Base-by-base conservation (phyloP, 768 basidiomycete genomes). In the Serpula lacrymans region DNA sequence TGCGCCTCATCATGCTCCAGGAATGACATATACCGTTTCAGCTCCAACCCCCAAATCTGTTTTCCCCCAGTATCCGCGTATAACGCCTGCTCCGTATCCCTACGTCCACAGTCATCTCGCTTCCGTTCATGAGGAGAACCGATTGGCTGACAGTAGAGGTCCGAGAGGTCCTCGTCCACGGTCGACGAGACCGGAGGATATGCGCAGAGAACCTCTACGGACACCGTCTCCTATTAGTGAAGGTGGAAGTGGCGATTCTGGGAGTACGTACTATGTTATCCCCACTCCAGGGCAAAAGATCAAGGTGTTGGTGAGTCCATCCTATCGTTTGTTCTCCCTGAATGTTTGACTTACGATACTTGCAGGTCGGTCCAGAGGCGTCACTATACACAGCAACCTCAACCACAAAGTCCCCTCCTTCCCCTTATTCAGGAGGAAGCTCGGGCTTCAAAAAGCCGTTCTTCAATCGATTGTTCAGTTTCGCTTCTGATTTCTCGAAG, bases 251-350 rank as follows among this genome's bases (percentile, higher is more conserved):
- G 60, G 70, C 11, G 74, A 74, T 26, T 82, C 82, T 4, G 81
- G 75, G 16, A 77, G 82, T 55, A 87, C 84, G 3, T 88, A 86
- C 66, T 87, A 85, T 55, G 76, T 86, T 48, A 70, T 84, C 28
- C 83, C 83, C 3, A 70, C 74, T 9, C 74, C 76, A 9, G 80
- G 82, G n/a, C 82, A 84, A 55, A 88, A 86, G 51, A 75, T 85
- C 42, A 83, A 81, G 57, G 72, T 84, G 46, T 71, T 87, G 52
- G 85, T 86, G 63, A 71, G 85, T 74, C 10, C 4, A 18, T 38
- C 33, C 34, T 37, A 28, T 42, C 41, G 44, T 48, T 42, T 46
- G 32, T 43, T 51, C 34, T 35, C 39, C 36, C 39, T 38, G 49
- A 46, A 46, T 48, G 50, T 43, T 71, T 69, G 42, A 56, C 38